Evolutionary conservation across 192 early-diverging fungal genomes (phyloP).

Genomic region (Phycomyces blakesleeanus): DNA sequence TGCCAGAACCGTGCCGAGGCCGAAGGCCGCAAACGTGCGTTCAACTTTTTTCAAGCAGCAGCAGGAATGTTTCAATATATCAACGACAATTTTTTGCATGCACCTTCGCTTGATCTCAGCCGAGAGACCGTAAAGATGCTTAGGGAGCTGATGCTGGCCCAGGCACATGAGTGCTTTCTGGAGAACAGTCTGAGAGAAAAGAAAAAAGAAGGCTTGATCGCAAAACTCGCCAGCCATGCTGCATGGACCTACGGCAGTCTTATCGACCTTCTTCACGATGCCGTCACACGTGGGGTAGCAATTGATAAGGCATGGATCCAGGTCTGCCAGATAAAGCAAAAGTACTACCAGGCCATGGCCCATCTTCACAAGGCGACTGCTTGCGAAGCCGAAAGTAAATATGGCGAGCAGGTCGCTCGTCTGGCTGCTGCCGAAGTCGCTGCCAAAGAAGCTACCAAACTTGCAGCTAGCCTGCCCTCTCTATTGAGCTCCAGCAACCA

Average conservation of each 20-base stretch:
- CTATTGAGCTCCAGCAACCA: constrained; percentile 50
- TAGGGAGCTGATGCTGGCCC: constrained; percentile 83
- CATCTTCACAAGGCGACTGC: constrained; percentile 80
- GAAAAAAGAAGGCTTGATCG: constrained; percentile 83
- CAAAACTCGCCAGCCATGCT: constrained; percentile 84
- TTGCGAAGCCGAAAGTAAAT: constrained; percentile 71
- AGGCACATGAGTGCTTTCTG: constrained; percentile 91
- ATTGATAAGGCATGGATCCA: constrained; percentile 82
- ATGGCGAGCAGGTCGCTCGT: constrained; percentile 83
- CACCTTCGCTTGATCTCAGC: constrained; percentile 88
- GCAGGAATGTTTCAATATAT: constrained; percentile 95
- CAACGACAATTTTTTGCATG: constrained; percentile 97
- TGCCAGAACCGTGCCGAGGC: constrained; percentile 71
- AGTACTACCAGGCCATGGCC: constrained; percentile 83
- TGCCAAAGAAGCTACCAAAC: constrained; percentile 82
- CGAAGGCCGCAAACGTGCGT: constrained; percentile 75
- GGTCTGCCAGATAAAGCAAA: constrained; percentile 82
- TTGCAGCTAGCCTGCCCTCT: constrained; percentile 56
- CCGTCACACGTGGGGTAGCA: constrained; percentile 54
- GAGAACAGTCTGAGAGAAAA: constrained; percentile 84
- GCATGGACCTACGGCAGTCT: constrained; percentile 71
- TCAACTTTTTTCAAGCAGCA: constrained; percentile 88
- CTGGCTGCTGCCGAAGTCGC: constrained; percentile 71
- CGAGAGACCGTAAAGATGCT: constrained; percentile 86
- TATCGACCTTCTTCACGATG: constrained; percentile 68